Base-by-base conservation (phyloP, 768 basidiomycete genomes). In the Lactifluus hygrophoroides region DNA sequence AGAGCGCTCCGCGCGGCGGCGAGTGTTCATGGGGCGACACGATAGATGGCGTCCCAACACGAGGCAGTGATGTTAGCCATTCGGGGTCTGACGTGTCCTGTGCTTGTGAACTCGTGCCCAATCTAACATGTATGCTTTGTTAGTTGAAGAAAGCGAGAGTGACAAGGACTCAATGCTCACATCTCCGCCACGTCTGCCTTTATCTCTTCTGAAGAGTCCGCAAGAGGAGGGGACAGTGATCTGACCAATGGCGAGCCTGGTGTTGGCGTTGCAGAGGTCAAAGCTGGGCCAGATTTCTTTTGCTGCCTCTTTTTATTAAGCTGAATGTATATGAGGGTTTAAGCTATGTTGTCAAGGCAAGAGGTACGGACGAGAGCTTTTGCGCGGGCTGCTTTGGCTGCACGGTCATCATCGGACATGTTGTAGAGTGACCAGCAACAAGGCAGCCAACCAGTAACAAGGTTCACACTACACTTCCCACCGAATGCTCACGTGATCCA, bases 281-380 rank as follows among this genome's bases (percentile, higher is more conserved):
- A 69, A 51, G 11, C 35, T 25, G 76, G 80, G 47, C 74, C 75
- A 40, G 76, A 75, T 70, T 88, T 89, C 74, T 86, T 81, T 66
- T 84, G 84, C 64, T 86, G 84, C 64, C 88, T 87, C 58, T 85
- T 80, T 72, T 88, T 89, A 77, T 90, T 89, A 69, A 91, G 78
- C 88, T 91, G 70, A 32, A 38, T 42, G 50, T 54, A 47, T n/a
- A 51, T 52, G 16, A 48, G n/a, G n/a, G 35, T 25, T 57, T 30
- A 46, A 35, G 40, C 40, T 32, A 32, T 7, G 23, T 5, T n/a
- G 25, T 44, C 45, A 16, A 54, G 42, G 34, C 14, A 19, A 30
- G 37, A 38, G 27, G 23, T 30, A 70, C 79, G 57, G 69, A 91
- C 90, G 81, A 93, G 67, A 49, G 87, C 89, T 70, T 87, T 89